Evolutionary conservation across 495 filamentous ascomycete genomes (phyloP), one percentile per base, ranked within the genome.

Genomic region (Podospora anserina): DNA sequence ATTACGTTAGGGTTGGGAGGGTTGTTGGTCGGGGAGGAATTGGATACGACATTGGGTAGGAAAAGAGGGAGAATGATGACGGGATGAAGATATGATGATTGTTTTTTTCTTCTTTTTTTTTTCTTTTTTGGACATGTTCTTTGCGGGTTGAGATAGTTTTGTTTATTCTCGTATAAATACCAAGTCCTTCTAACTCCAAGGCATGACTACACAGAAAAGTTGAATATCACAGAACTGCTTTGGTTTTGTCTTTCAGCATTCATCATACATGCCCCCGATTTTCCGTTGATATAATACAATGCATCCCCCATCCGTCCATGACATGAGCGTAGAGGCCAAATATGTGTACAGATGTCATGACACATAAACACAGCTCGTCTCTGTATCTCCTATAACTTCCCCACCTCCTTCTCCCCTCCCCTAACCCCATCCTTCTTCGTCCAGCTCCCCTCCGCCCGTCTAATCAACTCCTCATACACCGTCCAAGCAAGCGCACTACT

Each of bases 401-500:
- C 55, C 57, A 49, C 27, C 56, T 4, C 28, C 34, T 61, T 30
- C 23, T 60, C 30, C 0, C 55, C 58, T 27, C 32, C 32, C 66
- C 44, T 68, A n/a, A 72, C 49, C 13, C 64, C 26, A 11, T 59
- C 56, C 61, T 56, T 72, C 28, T 58, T 60, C 61, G 62, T 61
- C 84, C 88, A 90, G 19, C 82, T 84, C 63, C 77, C 84, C 81
- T 96, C 92, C 16, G 90, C 92, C 66, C 84, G 76, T 49, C 94
- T 80, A 70, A 99, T 89, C 67, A 97, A 78, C 77, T 97, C 94
- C 81, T 99, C 95, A 75, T 99, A 99, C 26, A 97, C 83, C 20
- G 94, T 97, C 95, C 95, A 99, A 7, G 93, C 93, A 69, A 98
- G 83, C 30, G 95, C 96, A 53, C 88, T 91, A 75, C 93, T 97